Conservation (phyloP, 192 early-diverging fungal genomes). For the Coemansia sp. region DNA sequence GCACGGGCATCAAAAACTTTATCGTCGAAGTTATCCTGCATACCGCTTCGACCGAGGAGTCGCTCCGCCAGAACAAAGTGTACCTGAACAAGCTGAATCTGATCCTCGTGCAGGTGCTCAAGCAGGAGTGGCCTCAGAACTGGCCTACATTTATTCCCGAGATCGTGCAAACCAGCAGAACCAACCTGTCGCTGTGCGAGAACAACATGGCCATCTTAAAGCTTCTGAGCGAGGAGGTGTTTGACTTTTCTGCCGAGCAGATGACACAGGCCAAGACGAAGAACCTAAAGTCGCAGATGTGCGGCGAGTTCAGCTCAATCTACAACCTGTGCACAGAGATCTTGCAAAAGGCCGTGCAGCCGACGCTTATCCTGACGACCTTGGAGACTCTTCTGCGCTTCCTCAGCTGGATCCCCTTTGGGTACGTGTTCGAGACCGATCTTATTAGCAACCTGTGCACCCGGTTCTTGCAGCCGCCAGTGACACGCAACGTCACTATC, state of each 20-base stretch:
- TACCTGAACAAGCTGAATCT: constrained; percentile 91
- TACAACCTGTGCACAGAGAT: constrained; percentile 94
- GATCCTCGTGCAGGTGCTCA: constrained; percentile 97
- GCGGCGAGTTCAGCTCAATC: constrained; percentile 91
- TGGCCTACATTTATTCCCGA: constrained; percentile 99
- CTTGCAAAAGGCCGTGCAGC: constrained; percentile 85
- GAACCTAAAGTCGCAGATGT: constrained; percentile 93
- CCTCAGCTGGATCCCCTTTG: constrained; percentile 97
- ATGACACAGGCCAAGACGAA: constrained; percentile 96
- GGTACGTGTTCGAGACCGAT: constrained; percentile 96
- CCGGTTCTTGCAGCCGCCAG: constrained; percentile 78
- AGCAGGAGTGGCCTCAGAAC: constrained; percentile 99
- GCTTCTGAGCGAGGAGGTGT: constrained; percentile 97
- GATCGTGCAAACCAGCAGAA: constrained; percentile 91
- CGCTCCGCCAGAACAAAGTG: constrained; percentile 70
- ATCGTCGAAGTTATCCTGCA: constrained; percentile 91
- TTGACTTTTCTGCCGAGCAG: constrained; percentile 98
- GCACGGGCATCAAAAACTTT: constrained; percentile 88
- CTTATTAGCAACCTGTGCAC: constrained; percentile 80
- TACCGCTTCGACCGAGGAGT: constrained; percentile 81
- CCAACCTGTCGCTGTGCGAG: constrained; percentile 90
- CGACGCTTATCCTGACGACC: constrained; percentile 87
- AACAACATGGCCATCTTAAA: constrained; percentile 99
- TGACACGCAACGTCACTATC: constrained; percentile 89
- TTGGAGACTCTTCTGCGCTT: constrained; percentile 93